phyloP scores from a whole-genome alignment of 495 filamentous ascomycete species.

The Beverwykella pulmonaria region DNA sequence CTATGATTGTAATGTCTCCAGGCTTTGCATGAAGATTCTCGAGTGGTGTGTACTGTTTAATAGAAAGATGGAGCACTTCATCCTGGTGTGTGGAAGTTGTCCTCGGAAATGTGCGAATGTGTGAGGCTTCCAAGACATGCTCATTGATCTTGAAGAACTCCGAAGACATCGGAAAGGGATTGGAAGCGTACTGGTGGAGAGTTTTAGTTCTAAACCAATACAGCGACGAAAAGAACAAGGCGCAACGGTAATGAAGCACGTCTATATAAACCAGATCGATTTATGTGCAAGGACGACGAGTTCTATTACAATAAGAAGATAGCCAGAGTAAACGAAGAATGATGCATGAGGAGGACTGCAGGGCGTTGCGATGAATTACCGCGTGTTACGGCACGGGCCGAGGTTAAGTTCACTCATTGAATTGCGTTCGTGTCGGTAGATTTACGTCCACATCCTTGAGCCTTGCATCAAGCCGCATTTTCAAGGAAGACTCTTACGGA shows the following conservation, averaged over 20 bases:
- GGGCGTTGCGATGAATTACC: conserved; percentile 4
- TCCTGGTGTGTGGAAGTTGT: conserved; percentile 45
- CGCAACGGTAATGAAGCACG: not conserved
- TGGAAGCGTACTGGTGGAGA: not conserved
- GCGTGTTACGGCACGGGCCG: conserved; percentile 2
- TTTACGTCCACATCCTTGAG: not conserved
- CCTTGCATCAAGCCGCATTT: not conserved
- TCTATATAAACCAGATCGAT: not conserved
- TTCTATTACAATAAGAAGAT: not conserved
- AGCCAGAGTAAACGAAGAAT: not conserved
- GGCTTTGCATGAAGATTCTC: conserved; percentile 35
- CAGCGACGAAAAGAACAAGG: too few species aligned
- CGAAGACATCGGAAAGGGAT: conserved; percentile 39
- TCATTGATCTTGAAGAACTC: conserved; percentile 43
- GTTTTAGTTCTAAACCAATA: too few species aligned
- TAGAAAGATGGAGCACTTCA: conserved; percentile 46
- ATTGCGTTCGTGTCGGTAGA: not conserved
- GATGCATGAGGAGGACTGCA: not conserved
- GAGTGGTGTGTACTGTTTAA: conserved; percentile 53
- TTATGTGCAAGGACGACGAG: not conserved
- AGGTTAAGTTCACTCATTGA: conserved; percentile 4
- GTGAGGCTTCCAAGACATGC: conserved; percentile 44
- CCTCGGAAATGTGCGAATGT: conserved; percentile 47
- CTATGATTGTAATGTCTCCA: conserved; percentile 52
- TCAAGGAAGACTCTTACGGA: not conserved